Percentiles rank a stretch among this genome's conserved stretches.
These are phyloP conservation scores for Epichloe elymi DNA, from an alignment of 2,329 filamentous ascomycete species.

Conservation along the genomic window DNA sequence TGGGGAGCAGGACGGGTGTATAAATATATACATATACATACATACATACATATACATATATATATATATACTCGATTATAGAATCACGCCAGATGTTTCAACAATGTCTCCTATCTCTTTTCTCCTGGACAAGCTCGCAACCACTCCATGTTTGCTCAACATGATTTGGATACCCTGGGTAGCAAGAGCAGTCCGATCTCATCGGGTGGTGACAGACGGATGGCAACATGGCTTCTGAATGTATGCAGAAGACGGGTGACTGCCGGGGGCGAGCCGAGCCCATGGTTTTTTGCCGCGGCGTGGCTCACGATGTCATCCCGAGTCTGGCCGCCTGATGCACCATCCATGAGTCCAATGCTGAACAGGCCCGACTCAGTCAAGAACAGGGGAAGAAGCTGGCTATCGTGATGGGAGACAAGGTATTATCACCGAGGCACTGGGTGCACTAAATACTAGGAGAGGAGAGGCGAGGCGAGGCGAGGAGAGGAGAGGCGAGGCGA, in stretches of 20 bases:
- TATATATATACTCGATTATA: neutral
- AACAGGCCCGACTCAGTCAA: no score
- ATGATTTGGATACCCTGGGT: neutral
- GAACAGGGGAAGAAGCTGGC: no score
- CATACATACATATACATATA: neutral
- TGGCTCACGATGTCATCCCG: neutral
- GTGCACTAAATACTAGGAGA: no score
- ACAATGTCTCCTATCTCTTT: neutral
- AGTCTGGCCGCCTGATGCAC: neutral
- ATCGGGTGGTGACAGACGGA: neutral
- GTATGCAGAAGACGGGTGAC: neutral
- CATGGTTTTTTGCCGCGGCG: neutral
- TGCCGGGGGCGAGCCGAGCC: neutral
- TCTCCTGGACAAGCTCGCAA: neutral
- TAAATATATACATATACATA: neutral
- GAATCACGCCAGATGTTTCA: neutral
- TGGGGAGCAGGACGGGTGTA: neutral
- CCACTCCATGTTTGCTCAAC: neutral
- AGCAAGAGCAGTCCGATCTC: conserved; percentile 1
- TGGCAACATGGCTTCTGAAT: neutral
- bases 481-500: no score
- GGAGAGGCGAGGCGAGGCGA: no score
- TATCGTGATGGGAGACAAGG: no score
- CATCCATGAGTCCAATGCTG: neutral
- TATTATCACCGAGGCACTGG: no score